Base-by-base conservation (phyloP, 164 flowering plant genomes). In the Nymphaea colorata region DNA sequence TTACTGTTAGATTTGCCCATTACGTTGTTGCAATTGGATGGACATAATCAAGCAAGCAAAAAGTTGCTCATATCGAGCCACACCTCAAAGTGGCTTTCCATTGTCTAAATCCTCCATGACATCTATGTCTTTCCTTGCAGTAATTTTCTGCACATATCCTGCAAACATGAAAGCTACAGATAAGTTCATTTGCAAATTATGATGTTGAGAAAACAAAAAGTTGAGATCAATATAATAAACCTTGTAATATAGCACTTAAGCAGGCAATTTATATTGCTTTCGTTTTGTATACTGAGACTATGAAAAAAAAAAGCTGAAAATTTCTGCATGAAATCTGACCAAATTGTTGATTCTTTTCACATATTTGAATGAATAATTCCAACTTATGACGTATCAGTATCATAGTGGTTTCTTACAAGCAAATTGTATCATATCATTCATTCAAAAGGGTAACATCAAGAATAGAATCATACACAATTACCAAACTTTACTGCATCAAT, bases 71-170 rank as follows among this genome's bases (percentile, higher is more conserved):
- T 51, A 25, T 51, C 14, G 57, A 51, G 15, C 14, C 57, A 51
- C 57, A 51, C 3, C 41, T 86, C 84, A 91, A 18, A 82, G 75
- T 8, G 89, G 87, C 69, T 80, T 83, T 71, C 86, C 93, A 70
- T 86, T 80, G 74, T 89, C 96, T 72, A 89, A 74, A 79, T 90
- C 96, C 81, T 85, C 94, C 98, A 89, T 91, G 53, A 91, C 85
- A 66, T 91, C 89, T 74, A 94, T 88, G 79, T 89, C 90, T 57
- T 66, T 82, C 59, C 95, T 91, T 25, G 85, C 76, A 66, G 97
- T 91, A 69, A 94, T 87, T 81, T 94, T 94, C 80, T 89, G 97
- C 74, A 89, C 98, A 72, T 88, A 94, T 62, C 96, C 98, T 94
- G 95, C 76, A 75, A 64, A 41, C 41, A 67, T 12, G 41, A 71